These are phyloP conservation scores for Pleurotus djamor DNA, from an alignment of 768 basidiomycete genomes.

Conservation along the genomic window DNA sequence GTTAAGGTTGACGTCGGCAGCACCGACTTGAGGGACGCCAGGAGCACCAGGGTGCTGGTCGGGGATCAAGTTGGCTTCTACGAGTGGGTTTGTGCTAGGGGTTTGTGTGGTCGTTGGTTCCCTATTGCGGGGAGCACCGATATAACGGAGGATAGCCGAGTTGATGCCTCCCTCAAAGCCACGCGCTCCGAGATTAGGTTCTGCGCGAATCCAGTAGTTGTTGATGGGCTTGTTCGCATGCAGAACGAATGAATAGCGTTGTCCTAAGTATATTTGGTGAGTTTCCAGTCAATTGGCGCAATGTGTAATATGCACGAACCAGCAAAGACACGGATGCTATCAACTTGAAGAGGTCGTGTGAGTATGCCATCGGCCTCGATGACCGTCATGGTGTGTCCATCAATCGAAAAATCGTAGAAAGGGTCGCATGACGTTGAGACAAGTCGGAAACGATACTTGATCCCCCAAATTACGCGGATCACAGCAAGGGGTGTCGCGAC, in stretches of 20 bases:
- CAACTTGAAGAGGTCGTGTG: conserved; percentile 27
- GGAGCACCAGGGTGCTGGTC: conserved; percentile 25
- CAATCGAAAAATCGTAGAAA: conserved; percentile 19
- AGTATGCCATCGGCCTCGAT: conserved; percentile 33
- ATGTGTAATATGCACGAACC: conserved; percentile 13
- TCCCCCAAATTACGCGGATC: conserved; percentile 24
- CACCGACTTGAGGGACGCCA: conserved; percentile 15
- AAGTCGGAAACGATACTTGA: conserved; percentile 41
- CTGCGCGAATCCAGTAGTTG: conserved; percentile 39
- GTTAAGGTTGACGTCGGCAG: conserved; percentile 19
- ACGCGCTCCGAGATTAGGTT: conserved; percentile 19
- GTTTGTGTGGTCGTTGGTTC: conserved; percentile 31
- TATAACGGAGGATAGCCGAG: conserved; percentile 53
- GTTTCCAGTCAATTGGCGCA: not conserved
- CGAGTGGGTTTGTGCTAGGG: conserved; percentile 18
- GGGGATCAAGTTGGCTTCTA: conserved; percentile 27
- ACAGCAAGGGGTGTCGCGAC: conserved; percentile 27
- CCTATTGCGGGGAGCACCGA: conserved; percentile 26
- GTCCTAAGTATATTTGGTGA: conserved; percentile 11
- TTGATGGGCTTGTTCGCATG: conserved; percentile 31
- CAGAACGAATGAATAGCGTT: conserved; percentile 33
- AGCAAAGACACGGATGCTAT: conserved; percentile 38
- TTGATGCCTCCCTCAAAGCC: conserved; percentile 39
- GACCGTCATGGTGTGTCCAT: conserved; percentile 20
- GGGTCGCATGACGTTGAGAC: conserved; percentile 35